Conservation (phyloP, 192 early-diverging fungal species). For the Backusella tarrabulga region DNA sequence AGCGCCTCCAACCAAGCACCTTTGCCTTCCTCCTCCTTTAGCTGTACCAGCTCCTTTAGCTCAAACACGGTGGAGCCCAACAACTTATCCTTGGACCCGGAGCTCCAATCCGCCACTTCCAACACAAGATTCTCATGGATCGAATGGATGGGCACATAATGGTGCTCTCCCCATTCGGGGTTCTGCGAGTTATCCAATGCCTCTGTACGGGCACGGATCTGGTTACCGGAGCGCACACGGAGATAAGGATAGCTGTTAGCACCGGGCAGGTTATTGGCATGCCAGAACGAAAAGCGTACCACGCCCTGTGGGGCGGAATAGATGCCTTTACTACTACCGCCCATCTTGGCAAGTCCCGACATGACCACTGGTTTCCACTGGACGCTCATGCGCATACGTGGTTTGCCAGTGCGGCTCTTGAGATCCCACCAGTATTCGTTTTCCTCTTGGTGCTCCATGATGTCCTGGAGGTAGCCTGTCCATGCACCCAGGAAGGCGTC, state of each 20-base stretch:
- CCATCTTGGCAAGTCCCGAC: slow-evolving; percentile 28
- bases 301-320: slow-evolving; percentile 59
- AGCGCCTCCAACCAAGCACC: slow-evolving; percentile 19
- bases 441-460: slow-evolving; percentile 25
- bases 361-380: slow-evolving; percentile 75
- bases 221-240: slow-evolving; percentile 57
- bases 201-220: slow-evolving; percentile 61
- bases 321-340: not conserved
- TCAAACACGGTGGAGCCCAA: slow-evolving; percentile 58
- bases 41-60: slow-evolving; percentile 39
- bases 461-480: slow-evolving; percentile 35
- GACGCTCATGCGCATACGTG: slow-evolving; percentile 33
- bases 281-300: slow-evolving; percentile 65
- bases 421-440: slow-evolving; percentile 37
- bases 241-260: slow-evolving; percentile 72
- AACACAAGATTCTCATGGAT: slow-evolving; percentile 61
- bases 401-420: not conserved
- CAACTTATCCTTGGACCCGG: slow-evolving; percentile 67
- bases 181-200: slow-evolving; percentile 71
- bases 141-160: slow-evolving; percentile 74
- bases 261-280: slow-evolving; percentile 66
- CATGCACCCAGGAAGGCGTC: slow-evolving; percentile 36
- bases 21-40: slow-evolving; percentile 16
- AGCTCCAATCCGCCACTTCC: slow-evolving; percentile 76
- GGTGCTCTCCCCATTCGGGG: slow-evolving; percentile 83